Base-by-base conservation (phyloP, 306 rosid genomes). In the Cicer bijugum region DNA sequence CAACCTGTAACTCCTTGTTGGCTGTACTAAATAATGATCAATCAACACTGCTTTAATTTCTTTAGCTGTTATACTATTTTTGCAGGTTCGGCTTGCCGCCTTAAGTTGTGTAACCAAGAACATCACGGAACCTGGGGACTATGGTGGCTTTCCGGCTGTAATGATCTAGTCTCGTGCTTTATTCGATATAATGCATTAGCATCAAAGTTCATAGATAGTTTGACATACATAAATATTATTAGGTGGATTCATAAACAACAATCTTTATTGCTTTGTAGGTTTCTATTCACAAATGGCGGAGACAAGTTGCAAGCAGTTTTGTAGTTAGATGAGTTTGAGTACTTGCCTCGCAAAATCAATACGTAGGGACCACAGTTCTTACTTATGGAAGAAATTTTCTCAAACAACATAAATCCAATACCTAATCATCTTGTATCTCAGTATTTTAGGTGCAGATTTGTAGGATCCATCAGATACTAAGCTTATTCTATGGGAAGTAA, bases 81-180 rank as follows among this genome's bases (percentile, higher is more conserved):
- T 83, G 79, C 85, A 88, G 98, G 97, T 91, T 44, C 86, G 94
- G 55, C 92, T 93, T 72, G 97, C 98, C 48, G 98, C 95, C 44
- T 19, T 42, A 76, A 94, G 92, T 78, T 88, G 86, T 80, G 97
- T 94, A 47, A 94, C 91, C 39, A 94, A 82, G 84, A 87, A 91
- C 80, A 89, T 91, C 78, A 88, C 77, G 73, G 91, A 84, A 67
- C 88, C 97, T 55, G 98, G 97, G 64, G 96, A 91, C 80, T 86
- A 90, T 43, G 96, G 89, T 57, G 97, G 97, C 83, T 91, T 91
- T 81, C 92, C 91, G 16, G 89, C 91, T 84, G 90, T 88, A 80
- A 86, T 88, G 74, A 76, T 72, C 46, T 20, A 69, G 12, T 66
- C 47, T 39, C 43, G 3, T 51, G 50, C 47, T 71, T 75, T 37